These are phyloP conservation scores for Mrakiaceae sp. DNA, from an alignment of 1,284 basidiomycete genomes.

Conservation along the genomic window DNA sequence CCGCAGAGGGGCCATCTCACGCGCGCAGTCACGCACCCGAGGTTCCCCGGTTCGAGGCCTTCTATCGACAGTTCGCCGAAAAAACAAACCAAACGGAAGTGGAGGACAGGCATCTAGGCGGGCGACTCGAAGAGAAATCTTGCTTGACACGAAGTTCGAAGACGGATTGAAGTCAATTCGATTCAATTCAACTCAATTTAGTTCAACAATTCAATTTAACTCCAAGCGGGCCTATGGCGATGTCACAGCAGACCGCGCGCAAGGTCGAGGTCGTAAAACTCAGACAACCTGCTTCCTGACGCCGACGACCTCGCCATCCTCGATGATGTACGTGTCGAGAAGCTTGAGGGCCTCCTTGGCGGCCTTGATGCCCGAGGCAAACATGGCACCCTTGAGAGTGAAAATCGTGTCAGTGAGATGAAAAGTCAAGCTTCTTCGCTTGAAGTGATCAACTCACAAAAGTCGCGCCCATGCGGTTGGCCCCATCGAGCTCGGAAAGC, in stretches of 20 bases:
- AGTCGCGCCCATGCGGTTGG: conserved; percentile 68
- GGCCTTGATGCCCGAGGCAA: conserved; percentile 65
- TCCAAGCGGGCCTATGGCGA: too few species aligned
- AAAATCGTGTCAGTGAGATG: background rate
- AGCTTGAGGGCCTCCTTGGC: conserved; percentile 60
- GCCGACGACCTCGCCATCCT: conserved; percentile 54
- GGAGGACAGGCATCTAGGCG: too few species aligned
- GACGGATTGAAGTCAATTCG: too few species aligned
- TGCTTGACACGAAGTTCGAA: too few species aligned
- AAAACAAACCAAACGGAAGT: background rate
- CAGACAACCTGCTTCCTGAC: background rate
- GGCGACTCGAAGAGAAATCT: too few species aligned
- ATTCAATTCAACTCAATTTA: too few species aligned
- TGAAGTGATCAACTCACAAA: conserved; percentile 15
- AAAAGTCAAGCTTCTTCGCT: conserved; percentile 41
- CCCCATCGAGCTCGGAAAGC: conserved; percentile 69
- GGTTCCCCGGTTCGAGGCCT: too few species aligned
- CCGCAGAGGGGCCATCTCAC: too few species aligned
- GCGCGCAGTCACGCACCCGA: too few species aligned
- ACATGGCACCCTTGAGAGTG: conserved; percentile 46
- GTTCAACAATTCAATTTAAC: too few species aligned
- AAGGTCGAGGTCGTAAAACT: too few species aligned
- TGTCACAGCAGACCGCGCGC: too few species aligned
- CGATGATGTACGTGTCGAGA: conserved; percentile 48
- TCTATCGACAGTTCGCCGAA: background rate